Base-by-base conservation (phyloP, 2,329 filamentous ascomycete species). In the Penicillium decumbens region DNA sequence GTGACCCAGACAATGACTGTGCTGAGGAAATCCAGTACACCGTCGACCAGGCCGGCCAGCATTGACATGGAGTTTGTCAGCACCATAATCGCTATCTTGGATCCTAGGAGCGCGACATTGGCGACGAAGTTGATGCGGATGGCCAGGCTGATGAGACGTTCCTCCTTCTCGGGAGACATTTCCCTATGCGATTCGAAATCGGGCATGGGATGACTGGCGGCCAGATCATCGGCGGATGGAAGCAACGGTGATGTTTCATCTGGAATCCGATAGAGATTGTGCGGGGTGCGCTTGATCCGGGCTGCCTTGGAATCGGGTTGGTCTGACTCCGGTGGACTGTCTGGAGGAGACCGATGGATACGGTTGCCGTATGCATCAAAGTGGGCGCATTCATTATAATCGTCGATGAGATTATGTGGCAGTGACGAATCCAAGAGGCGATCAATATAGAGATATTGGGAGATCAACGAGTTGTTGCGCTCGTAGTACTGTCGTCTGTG, bases 361-460 rank as follows among this genome's bases (percentile, higher is more conserved):
- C 32, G 27, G 13, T 23, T 41, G 15, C 30, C 18, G 6, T 39
- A 13, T n/a, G 4, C 7, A 5, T 47, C 32, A 18, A 24, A 23
- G 6, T 38, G 41, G 20, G 49, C 49, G 27, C 49, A 46, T n/a
- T 44, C 55, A 12, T 53, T 49, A 69, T 95, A 96, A 70, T 96
- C 91, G 65, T 95, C 91, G 50, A 97, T 83, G 39, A 97, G 77
- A 61, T 92, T 85, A 65, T 95, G 91, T 1, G 91, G 91, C n/a
- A 95, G 81, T 27, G 89, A 91, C 7, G 89, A 95, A 71, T 95
- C 90, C 53, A 97, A 79, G 49, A 97, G 77, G 45, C 86, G 82
- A 71, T 96, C 92, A 61, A 96, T 95, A 68, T 95, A 96, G 55
- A 95, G 78, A 68, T 96, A 97, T 67, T 95, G 87, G 68, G 93